phyloP scores from a whole-genome alignment of 768 basidiomycete species.

The Suillus subaureus region DNA sequence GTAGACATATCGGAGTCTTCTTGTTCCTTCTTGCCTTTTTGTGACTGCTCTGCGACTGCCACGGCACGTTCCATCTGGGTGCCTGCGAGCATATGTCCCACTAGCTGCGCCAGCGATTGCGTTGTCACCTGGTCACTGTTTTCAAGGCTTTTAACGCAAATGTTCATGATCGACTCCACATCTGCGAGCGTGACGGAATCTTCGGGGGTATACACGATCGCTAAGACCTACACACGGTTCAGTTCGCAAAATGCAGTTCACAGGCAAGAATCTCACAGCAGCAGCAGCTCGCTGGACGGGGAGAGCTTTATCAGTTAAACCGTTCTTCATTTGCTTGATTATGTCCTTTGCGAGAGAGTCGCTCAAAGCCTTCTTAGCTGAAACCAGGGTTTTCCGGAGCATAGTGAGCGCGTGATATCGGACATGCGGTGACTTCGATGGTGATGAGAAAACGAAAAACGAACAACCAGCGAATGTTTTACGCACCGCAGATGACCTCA shows the following conservation, averaged over 20 bases:
- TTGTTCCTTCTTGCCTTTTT: conserved; percentile 65
- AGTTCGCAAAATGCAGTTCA: conserved; percentile 14
- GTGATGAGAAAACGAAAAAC: conserved; percentile 10
- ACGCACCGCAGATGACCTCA: conserved; percentile 73
- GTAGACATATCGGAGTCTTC: conserved; percentile 60
- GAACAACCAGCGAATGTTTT: neutral
- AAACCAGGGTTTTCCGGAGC: conserved; percentile 76
- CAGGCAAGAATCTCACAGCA: conserved; percentile 50
- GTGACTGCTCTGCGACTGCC: conserved; percentile 45
- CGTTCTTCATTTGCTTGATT: conserved; percentile 76
- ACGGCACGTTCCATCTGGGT: conserved; percentile 73
- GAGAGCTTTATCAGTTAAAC: conserved; percentile 79
- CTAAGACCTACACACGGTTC: conserved; percentile 46
- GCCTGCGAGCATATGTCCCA: conserved; percentile 80
- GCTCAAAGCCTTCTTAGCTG: conserved; percentile 82
- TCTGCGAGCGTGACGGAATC: conserved; percentile 63
- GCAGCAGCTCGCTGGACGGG: conserved; percentile 85
- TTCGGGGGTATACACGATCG: conserved; percentile 59
- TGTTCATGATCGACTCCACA: conserved; percentile 70
- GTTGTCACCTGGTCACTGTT: conserved; percentile 80
- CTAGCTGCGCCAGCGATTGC: conserved; percentile 75
- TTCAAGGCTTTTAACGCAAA: conserved; percentile 79
- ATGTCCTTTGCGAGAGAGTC: conserved; percentile 81
- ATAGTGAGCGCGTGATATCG: conserved; percentile 80
- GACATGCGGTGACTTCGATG: conserved; percentile 69